A percentile compares a stretch with the other conserved stretches of the same genome.
Evolutionary conservation across 202 grass and related monocot genomes (phyloP).

Genomic region (Digitaria exilis): DNA sequence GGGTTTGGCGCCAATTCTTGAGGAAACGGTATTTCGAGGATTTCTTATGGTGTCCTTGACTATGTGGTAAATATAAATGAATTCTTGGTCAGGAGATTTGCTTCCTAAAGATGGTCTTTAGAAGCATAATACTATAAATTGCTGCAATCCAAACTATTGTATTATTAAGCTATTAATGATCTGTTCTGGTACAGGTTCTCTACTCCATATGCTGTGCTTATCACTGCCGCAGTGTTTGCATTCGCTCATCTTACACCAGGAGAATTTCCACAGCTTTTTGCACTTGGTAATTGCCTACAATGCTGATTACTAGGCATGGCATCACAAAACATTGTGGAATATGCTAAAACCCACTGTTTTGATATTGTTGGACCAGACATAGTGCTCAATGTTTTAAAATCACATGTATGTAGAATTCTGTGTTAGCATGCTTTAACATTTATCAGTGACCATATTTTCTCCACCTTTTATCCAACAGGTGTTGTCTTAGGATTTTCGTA

Average conservation of each 20-base stretch:
- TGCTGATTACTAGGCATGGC: not conserved
- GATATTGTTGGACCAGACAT: not conserved
- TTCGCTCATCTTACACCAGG: conserved; percentile 90
- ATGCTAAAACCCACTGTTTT: not conserved
- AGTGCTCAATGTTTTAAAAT: not conserved
- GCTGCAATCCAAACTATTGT: not conserved
- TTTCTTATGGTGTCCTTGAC: conserved; percentile 91
- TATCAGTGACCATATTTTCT: conserved; percentile 14
- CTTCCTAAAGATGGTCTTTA: conserved; percentile 6
- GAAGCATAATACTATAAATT: not conserved
- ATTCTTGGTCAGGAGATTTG: conserved; percentile 5
- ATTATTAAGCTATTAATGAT: conserved; percentile 27
- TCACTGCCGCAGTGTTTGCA: conserved; percentile 78
- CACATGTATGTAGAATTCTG: not conserved
- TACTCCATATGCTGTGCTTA: conserved; percentile 75
- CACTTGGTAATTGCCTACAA: conserved; percentile 67
- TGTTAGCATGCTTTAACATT: not conserved
- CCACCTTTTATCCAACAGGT: conserved; percentile 51
- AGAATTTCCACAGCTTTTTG: conserved; percentile 89
- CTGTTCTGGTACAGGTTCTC: conserved; percentile 66
- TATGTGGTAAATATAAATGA: conserved; percentile 65
- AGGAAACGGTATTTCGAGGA: conserved; percentile 95
- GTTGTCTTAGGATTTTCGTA: conserved; percentile 82
- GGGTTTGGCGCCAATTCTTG: conserved; percentile 86
- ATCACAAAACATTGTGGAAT: not conserved